These are phyloP conservation scores for Arxiozyma telluris DNA, from an alignment of 1,139 yeast species.

Conservation along the genomic window DNA sequence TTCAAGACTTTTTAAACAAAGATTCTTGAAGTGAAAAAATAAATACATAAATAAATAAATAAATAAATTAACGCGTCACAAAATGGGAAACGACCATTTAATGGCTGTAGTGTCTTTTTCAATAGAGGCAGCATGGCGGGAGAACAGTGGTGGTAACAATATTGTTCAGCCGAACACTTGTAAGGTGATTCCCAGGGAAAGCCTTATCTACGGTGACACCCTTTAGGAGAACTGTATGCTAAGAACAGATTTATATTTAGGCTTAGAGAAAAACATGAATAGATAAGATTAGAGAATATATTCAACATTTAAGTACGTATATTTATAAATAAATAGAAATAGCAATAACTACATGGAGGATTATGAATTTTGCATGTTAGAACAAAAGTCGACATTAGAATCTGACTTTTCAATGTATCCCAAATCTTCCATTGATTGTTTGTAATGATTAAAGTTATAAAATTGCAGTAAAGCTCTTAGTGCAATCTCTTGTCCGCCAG, in stretches of 20 bases:
- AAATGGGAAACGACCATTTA: no score
- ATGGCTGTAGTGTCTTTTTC: no score
- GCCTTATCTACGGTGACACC: no score
- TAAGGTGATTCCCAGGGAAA: no score
- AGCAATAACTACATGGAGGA: background rate
- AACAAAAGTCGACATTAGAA: constrained; percentile 17
- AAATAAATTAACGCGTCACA: background rate
- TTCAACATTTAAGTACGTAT: background rate
- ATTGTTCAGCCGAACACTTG: no score
- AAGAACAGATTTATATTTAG: no score
- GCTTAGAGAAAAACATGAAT: background rate
- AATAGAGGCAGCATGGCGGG: no score
- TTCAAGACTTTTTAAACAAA: background rate
- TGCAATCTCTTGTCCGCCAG: constrained; percentile 82
- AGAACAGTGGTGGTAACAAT: no score
- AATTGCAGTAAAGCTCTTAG: constrained; percentile 71
- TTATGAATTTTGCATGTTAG: background rate
- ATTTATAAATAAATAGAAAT: no score
- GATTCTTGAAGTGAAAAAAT: background rate
- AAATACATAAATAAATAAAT: no score
- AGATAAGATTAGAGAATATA: no score
- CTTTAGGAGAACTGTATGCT: background rate
- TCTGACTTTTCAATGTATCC: constrained; percentile 42
- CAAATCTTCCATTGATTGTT: constrained; percentile 41
- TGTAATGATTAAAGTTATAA: constrained; percentile 58